These are phyloP conservation scores for Ligustrum vulgare DNA, from an alignment of 257 asterid genomes.

Conservation along the genomic window DNA sequence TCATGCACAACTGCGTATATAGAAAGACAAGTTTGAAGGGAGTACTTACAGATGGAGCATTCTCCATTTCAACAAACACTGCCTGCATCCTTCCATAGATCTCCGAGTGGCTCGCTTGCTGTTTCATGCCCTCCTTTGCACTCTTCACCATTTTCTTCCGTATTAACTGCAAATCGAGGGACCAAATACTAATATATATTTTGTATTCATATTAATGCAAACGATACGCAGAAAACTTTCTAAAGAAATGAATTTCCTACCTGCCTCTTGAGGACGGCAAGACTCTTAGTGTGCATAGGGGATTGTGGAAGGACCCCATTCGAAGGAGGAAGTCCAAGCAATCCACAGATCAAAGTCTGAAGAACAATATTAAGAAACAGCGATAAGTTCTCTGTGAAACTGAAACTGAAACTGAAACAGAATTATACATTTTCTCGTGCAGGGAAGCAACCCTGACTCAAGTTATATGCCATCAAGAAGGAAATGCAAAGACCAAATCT, in stretches of 20 bases:
- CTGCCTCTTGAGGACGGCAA: conserved; percentile 89
- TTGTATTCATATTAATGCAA: neutral
- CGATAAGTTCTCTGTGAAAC: neutral
- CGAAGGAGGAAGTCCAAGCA: conserved; percentile 97
- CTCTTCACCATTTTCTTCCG: conserved; percentile 80
- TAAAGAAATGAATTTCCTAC: conserved; percentile 31
- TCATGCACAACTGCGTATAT: neutral
- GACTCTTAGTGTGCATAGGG: conserved; percentile 97
- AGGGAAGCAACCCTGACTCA: neutral
- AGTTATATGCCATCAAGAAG: neutral
- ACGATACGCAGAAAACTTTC: neutral
- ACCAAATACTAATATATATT: neutral
- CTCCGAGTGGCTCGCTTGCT: conserved; percentile 78
- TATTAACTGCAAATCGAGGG: conserved; percentile 45
- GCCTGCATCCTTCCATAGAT: conserved; percentile 87
- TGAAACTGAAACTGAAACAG: neutral
- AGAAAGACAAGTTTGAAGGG: conserved; percentile 4
- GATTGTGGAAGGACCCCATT: conserved; percentile 99
- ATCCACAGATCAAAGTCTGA: conserved; percentile 89
- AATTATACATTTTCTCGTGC: neutral
- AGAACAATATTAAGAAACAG: neutral
- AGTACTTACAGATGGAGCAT: conserved; percentile 53
- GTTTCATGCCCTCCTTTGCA: conserved; percentile 71
- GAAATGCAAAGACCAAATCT: neutral
- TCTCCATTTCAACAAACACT: conserved; percentile 83